phyloP scores from a whole-genome alignment of 306 rosid species.

The Ceratonia siliqua region DNA sequence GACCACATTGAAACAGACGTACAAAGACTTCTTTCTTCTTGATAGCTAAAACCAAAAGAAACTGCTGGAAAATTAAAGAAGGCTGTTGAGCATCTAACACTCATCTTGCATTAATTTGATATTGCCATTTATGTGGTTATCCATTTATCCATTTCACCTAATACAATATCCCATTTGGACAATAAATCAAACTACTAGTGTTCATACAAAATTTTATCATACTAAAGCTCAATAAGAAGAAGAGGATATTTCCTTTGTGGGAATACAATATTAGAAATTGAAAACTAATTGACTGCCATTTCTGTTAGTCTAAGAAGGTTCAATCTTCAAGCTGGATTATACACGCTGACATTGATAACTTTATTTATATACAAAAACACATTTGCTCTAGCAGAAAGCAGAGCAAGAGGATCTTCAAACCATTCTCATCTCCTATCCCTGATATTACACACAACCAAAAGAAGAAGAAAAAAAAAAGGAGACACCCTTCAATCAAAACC shows the following conservation, averaged over 20 bases:
- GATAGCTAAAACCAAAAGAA: constrained; percentile 6
- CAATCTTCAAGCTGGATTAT: not conserved
- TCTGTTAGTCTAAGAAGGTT: not conserved
- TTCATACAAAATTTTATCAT: not conserved
- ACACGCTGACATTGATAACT: not conserved
- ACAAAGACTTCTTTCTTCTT: constrained; percentile 16
- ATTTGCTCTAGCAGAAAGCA: not conserved
- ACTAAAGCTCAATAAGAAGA: not conserved
- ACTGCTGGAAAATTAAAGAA: constrained; percentile 35
- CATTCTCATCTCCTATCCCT: not conserved
- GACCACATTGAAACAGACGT: constrained; percentile 38
- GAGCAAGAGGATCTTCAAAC: not conserved
- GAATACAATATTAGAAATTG: not conserved
- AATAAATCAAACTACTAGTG: not conserved
- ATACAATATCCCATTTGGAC: not conserved
- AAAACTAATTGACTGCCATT: not conserved
- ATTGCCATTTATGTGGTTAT: constrained; percentile 1
- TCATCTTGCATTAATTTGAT: constrained; percentile 27
- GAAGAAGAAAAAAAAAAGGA: not conserved
- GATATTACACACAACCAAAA: not conserved
- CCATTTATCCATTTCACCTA: not conserved
- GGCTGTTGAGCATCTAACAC: constrained; percentile 28
- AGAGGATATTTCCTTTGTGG: not conserved
- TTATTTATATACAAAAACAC: not conserved
- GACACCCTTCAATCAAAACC: not conserved